A percentile compares a stretch with the other conserved stretches of the same genome.
Evolutionary conservation across 495 filamentous ascomycete species (phyloP).

Genomic region (Podospora tetraspora): DNA sequence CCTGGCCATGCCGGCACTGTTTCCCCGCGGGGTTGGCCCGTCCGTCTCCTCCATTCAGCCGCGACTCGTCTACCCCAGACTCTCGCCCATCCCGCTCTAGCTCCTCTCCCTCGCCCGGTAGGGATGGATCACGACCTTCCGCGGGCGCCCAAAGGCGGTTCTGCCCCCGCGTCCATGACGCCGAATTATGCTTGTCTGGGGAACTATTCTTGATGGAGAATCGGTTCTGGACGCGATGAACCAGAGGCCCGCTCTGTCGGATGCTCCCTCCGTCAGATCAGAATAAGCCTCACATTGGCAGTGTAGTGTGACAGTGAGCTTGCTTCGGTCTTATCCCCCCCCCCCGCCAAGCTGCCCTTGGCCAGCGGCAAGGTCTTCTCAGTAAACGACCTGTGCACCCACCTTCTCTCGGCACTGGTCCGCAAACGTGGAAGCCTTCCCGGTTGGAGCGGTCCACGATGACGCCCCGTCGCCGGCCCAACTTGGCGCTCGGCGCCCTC

Average conservation of each 20-base stretch:
- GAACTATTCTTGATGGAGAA: background rate
- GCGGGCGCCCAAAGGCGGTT: background rate
- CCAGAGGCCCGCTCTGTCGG: background rate
- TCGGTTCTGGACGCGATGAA: background rate
- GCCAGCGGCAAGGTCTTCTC: conserved; percentile 2
- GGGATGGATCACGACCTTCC: background rate
- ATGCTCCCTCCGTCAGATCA: conserved; percentile 9
- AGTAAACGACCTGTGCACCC: conserved; percentile 3
- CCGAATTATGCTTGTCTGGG: background rate
- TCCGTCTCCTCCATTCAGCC: conserved; percentile 5
- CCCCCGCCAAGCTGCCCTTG: conserved; percentile 5
- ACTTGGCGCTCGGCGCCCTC: background rate
- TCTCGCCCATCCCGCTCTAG: background rate
- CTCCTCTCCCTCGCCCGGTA: background rate
- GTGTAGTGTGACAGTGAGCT: conserved; percentile 8
- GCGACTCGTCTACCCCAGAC: conserved; percentile 9
- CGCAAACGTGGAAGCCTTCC: conserved; percentile 10
- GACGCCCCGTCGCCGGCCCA: background rate
- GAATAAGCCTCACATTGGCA: conserved; percentile 9
- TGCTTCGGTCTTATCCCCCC: conserved; percentile 13
- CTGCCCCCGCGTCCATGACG: background rate
- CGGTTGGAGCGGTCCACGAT: conserved; percentile 1
- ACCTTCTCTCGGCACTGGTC: conserved; percentile 3
- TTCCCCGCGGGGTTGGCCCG: conserved; percentile 9
- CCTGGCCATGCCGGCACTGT: conserved; percentile 5